Percentiles rank a stretch among this genome's conserved stretches.
Conservation (phyloP, 495 filamentous ascomycete species). For the Penicillium macrosclerotiorum region DNA sequence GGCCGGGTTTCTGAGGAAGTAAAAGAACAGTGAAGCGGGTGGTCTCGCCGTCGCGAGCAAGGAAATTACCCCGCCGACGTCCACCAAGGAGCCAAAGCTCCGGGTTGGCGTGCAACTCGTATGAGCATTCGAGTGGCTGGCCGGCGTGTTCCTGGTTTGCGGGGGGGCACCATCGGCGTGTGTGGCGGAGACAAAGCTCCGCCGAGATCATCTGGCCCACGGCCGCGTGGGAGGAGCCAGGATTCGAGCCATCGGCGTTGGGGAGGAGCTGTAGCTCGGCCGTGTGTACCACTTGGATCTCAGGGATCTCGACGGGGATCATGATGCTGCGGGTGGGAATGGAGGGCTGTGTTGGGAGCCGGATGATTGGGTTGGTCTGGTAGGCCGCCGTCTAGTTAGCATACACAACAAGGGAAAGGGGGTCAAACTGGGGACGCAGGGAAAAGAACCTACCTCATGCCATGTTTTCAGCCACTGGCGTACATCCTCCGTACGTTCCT, state of each 20-base stretch:
- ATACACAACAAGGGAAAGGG: not conserved
- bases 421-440: not conserved
- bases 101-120: conserved; percentile 72
- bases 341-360: conserved; percentile 31
- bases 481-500: conserved; percentile 35
- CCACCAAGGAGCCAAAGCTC: conserved; percentile 87
- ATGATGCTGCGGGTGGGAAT: conserved; percentile 43
- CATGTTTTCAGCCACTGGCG: conserved; percentile 44
- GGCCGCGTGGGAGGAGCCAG: conserved; percentile 42
- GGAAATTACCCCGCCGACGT: conserved; percentile 72
- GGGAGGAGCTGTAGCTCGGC: conserved; percentile 63
- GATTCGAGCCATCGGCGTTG: conserved; percentile 20
- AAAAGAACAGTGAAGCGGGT: conserved; percentile 61
- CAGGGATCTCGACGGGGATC: conserved; percentile 77
- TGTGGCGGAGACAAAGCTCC: conserved; percentile 71
- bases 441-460: conserved; percentile 42
- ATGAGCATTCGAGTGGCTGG: conserved; percentile 71
- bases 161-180: conserved; percentile 69
- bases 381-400: conserved; percentile 1
- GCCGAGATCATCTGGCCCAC: conserved; percentile 70
- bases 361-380: conserved; percentile 35
- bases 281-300: conserved; percentile 79
- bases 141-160: conserved; percentile 34
- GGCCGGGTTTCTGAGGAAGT: conserved; percentile 74
- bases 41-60: conserved; percentile 50